A percentile compares a stretch with the other conserved stretches of the same genome.
Conservation (phyloP, 441 rosid species). For the Euphorbia neoarborescens region DNA sequence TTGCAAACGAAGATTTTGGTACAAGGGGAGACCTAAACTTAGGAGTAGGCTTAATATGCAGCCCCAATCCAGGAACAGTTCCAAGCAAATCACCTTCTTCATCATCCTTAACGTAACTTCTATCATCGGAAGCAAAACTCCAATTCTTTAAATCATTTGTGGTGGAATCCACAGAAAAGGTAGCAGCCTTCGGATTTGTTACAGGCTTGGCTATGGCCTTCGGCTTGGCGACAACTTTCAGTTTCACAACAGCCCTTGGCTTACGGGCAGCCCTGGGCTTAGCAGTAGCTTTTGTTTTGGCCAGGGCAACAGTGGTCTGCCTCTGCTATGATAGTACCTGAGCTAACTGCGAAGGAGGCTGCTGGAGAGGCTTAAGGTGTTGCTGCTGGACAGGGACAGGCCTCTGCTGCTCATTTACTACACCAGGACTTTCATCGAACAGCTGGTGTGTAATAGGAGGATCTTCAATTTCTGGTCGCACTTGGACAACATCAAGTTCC, state of each 20-base stretch:
- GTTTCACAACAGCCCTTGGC: slow-evolving; percentile 47
- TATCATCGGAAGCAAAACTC: too few species aligned
- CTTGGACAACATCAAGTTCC: too few species aligned
- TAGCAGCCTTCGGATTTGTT: slow-evolving; percentile 25
- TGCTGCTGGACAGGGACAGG: slow-evolving; percentile 54
- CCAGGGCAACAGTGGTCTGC: slow-evolving; percentile 39
- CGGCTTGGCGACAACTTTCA: slow-evolving; percentile 27
- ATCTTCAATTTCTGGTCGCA: too few species aligned
- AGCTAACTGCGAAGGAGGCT: slow-evolving; percentile 88
- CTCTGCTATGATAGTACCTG: slow-evolving; percentile 89
- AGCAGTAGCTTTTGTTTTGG: slow-evolving; percentile 35
- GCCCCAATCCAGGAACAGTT: too few species aligned
- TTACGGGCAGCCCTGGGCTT: slow-evolving; percentile 48
- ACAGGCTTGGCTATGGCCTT: slow-evolving; percentile 30
- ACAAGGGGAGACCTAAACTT: too few species aligned
- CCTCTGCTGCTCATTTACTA: slow-evolving; percentile 45
- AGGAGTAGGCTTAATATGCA: too few species aligned
- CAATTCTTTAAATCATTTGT: too few species aligned
- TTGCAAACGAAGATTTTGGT: too few species aligned
- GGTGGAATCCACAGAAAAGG: too few species aligned
- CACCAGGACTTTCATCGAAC: slow-evolving; percentile 29
- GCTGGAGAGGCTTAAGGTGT: slow-evolving; percentile 55
- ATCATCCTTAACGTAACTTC: too few species aligned
- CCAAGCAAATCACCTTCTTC: too few species aligned
- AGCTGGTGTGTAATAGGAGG: too few species aligned